Evolutionary conservation across 1,284 basidiomycete genomes (phyloP).

Genomic region (Marasmius sp.): DNA sequence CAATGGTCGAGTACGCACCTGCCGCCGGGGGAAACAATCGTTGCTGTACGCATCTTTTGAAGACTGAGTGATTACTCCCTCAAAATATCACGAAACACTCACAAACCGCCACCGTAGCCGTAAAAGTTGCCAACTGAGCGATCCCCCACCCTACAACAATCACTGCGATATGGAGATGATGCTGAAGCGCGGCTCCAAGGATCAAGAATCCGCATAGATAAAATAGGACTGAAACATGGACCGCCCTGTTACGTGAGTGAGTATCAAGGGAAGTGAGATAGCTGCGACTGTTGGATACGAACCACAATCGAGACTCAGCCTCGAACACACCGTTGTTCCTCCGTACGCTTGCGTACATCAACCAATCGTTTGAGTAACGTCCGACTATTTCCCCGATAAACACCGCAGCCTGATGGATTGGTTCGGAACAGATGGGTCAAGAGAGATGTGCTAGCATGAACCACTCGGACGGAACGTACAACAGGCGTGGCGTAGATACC

Average conservation of each 20-base stretch:
- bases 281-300: conserved; percentile 12
- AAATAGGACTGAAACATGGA: conserved; percentile 44
- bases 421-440: neutral
- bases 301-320: conserved; percentile 51
- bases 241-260: conserved; percentile 31
- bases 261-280: neutral
- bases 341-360: conserved; percentile 40
- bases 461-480: conserved; percentile 20
- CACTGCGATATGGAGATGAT: conserved; percentile 39
- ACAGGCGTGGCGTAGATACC: conserved; percentile 47
- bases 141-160: conserved; percentile 47
- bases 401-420: conserved; percentile 28
- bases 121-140: conserved; percentile 28
- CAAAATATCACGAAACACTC: too few species aligned
- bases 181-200: conserved; percentile 37
- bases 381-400: conserved; percentile 50
- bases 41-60: conserved; percentile 32
- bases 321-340: conserved; percentile 52
- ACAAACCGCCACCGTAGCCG: conserved; percentile 7
- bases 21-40: conserved; percentile 33
- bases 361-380: conserved; percentile 47
- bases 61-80: too few species aligned
- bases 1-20: conserved; percentile 20
- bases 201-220: conserved; percentile 47
- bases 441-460: neutral